phyloP scores from a whole-genome alignment of 306 rosid genomes.

The Ormosia semicastrata region DNA sequence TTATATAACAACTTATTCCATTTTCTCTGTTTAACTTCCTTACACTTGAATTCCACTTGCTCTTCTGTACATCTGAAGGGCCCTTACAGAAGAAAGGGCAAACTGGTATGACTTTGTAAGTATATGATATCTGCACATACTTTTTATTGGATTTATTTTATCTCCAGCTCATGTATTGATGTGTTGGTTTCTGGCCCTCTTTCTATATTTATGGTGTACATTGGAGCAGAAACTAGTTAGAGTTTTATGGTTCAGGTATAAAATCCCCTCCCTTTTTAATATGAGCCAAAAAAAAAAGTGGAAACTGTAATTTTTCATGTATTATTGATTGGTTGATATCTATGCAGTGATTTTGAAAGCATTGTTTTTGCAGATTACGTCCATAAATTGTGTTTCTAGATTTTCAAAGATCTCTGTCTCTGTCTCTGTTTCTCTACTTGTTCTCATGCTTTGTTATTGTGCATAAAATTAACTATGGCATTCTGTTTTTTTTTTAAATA shows the following conservation, averaged over 20 bases:
- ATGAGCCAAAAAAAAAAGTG: not conserved
- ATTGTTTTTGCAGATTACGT: not conserved
- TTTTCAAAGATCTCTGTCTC: not conserved
- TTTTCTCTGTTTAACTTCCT: not conserved
- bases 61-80: slow-evolving; percentile 42
- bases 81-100: slow-evolving; percentile 38
- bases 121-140: slow-evolving; percentile 14
- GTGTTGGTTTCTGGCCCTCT: not conserved
- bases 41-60: slow-evolving; percentile 25
- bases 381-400: slow-evolving; percentile 1
- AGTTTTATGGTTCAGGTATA: slow-evolving; percentile 36
- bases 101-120: slow-evolving; percentile 45
- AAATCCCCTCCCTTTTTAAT: slow-evolving; percentile 11
- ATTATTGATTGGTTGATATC: not conserved
- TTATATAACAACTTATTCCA: not conserved
- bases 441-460: not conserved
- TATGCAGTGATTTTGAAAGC: not conserved
- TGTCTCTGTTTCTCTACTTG: not conserved
- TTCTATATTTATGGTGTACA: slow-evolving; percentile 14
- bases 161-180: slow-evolving; percentile 4
- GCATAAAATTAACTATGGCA: not conserved
- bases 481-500: not conserved
- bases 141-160: slow-evolving; percentile 21
- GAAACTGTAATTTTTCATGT: not conserved
- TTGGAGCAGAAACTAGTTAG: slow-evolving; percentile 34